Base-by-base conservation (phyloP, 495 filamentous ascomycete species). In the Cudoniella acicularis region DNA sequence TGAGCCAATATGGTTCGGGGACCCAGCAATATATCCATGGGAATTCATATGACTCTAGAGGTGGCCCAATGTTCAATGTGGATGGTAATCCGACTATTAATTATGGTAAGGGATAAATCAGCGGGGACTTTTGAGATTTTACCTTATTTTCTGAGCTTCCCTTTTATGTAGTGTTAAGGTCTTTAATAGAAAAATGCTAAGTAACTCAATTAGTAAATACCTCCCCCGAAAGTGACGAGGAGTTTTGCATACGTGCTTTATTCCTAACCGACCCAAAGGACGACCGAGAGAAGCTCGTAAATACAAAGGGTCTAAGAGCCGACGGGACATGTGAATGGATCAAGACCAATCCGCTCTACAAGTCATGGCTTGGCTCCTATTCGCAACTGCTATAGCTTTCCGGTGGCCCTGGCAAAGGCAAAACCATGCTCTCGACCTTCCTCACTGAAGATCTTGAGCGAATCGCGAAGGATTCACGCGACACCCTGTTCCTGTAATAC, bases 311-410 rank as follows among this genome's bases (percentile, higher is more conserved):
- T 10, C 47, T 53, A 8, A 64, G 71, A 60, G 66, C 69, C 24
- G 64, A 64, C 18, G 72, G 73, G 18, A 79, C 77, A 45, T 79
- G 77, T 62, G 74, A 78, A 68, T 80, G 76, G 77, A 63, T 79
- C 46, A 71, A 58, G 61, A 52, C 60, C n/a, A 65, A 78, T 61
- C 20, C 25, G 4, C 3, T 10, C n/a, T 80, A 75, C 57, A 54
- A 67, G 53, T 64, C 58, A 48, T 80, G 75, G 77, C 60, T 78
- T 46, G n/a, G 60, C 24, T 50, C 53, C 16, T 43, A 62, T 56
- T 47, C 17, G 25, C 64, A 60, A 49, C 66, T 77, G 1, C 70
- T 80, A 42, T 79, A 77, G 76, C 65, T 80, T 18, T 75, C 67
- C 16, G 77, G 77, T 24, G 69, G 74, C 21, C 74, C 76, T 64